These are phyloP conservation scores for Saccharomyces hybrid DNA, from an alignment of 1,139 yeast species.

Conservation along the genomic window DNA sequence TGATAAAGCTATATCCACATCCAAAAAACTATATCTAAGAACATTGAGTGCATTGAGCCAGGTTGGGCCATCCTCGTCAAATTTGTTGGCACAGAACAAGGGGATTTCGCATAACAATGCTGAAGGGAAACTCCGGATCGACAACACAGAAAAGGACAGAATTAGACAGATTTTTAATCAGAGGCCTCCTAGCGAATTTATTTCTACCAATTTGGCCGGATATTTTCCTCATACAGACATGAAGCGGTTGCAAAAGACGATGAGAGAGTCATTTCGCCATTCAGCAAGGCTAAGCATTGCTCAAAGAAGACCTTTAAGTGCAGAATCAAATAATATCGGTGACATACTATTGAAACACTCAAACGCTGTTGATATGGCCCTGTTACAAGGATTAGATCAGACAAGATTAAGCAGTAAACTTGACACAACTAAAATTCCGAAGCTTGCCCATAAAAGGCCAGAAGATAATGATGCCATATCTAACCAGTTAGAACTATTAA, in stretches of 20 bases:
- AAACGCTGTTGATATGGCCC: slow-evolving; percentile 53
- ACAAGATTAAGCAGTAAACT: not conserved
- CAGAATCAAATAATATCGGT: slow-evolving; percentile 42
- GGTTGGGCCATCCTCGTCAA: slow-evolving; percentile 6
- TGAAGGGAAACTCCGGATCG: not conserved
- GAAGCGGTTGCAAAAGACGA: slow-evolving; percentile 66
- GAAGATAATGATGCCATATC: slow-evolving; percentile 1
- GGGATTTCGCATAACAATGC: not conserved
- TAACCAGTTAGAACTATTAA: slow-evolving; percentile 1
- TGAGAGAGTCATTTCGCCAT: slow-evolving; percentile 74
- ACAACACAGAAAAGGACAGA: slow-evolving; percentile 19
- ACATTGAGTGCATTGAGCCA: slow-evolving; percentile 21
- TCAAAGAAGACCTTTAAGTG: slow-evolving; percentile 14
- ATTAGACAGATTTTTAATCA: slow-evolving; percentile 69
- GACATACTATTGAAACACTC: slow-evolving; percentile 57
- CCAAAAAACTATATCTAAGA: slow-evolving; percentile 38
- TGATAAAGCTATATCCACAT: slow-evolving; percentile 57
- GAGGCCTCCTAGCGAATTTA: slow-evolving; percentile 88
- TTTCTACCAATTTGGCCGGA: slow-evolving; percentile 81
- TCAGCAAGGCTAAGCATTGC: slow-evolving; percentile 49
- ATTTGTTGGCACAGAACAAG: not conserved
- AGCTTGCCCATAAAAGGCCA: not conserved
- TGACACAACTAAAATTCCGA: not conserved
- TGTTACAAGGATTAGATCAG: slow-evolving; percentile 26
- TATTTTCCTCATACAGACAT: slow-evolving; percentile 84